These are phyloP conservation scores for Coniferiporia sulphurascens DNA, from an alignment of 1,284 basidiomycete species.

Conservation along the genomic window DNA sequence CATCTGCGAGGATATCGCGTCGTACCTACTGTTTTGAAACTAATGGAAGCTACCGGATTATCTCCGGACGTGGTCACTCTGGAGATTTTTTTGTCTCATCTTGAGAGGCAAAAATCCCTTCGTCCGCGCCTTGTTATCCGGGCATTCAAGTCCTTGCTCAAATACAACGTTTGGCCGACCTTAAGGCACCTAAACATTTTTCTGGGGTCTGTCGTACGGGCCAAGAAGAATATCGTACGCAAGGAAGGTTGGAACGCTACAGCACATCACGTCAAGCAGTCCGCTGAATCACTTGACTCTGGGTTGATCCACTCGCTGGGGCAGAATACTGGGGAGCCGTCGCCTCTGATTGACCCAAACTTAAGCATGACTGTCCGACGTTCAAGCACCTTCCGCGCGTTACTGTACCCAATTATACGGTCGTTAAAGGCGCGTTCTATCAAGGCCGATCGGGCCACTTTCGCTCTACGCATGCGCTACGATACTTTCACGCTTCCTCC, in stretches of 20 bases:
- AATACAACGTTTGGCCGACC: slow-evolving; percentile 11
- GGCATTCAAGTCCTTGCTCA: slow-evolving; percentile 3
- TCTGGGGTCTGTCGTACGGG: slow-evolving; percentile 15
- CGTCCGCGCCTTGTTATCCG: slow-evolving; percentile 5
- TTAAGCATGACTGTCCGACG: slow-evolving; percentile 39
- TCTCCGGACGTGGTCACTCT: slow-evolving; percentile 19
- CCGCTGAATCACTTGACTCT: slow-evolving; percentile 23
- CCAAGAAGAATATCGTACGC: not conserved
- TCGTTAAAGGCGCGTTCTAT: slow-evolving; percentile 43
- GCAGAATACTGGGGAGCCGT: slow-evolving; percentile 5
- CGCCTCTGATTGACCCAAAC: slow-evolving; percentile 41
- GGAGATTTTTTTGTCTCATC: slow-evolving; percentile 16
- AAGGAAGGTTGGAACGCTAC: slow-evolving; percentile 44
- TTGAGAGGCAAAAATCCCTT: slow-evolving; percentile 4
- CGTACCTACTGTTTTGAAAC: slow-evolving; percentile 14
- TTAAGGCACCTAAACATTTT: slow-evolving; percentile 17
- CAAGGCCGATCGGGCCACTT: slow-evolving; percentile 49
- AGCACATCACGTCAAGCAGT: slow-evolving; percentile 26
- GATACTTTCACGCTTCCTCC: slow-evolving; percentile 40
- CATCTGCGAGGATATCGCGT: slow-evolving; percentile 12
- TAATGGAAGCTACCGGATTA: slow-evolving; percentile 19
- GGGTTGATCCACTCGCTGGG: too few species aligned
- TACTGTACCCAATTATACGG: slow-evolving; percentile 40
- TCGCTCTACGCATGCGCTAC: slow-evolving; percentile 57
- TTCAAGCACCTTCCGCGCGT: slow-evolving; percentile 30